phyloP scores from a whole-genome alignment of 2,329 filamentous ascomycete species.

The Hypomyces perniciosus region DNA sequence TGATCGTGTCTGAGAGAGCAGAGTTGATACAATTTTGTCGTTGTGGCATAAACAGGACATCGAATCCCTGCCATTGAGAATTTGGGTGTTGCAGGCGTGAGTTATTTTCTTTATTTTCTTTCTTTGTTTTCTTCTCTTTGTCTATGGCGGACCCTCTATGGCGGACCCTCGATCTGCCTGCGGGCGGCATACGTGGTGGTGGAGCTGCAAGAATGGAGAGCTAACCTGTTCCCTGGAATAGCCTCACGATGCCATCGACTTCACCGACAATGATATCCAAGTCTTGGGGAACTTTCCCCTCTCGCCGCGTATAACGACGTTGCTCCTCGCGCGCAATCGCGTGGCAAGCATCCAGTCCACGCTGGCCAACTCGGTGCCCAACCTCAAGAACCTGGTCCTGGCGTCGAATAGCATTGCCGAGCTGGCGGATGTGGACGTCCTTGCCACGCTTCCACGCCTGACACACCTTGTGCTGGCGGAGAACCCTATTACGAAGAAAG shows the following conservation, averaged over 20 bases:
- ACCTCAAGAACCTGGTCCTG: constrained; percentile 74
- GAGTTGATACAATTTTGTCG: constrained; percentile 70
- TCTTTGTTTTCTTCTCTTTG: not conserved
- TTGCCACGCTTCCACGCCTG: constrained; percentile 62
- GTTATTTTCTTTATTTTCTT: constrained; percentile 30
- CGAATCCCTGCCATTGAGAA: constrained; percentile 98
- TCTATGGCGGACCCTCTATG: not conserved
- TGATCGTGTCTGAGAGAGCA: constrained; percentile 44
- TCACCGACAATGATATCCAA: constrained; percentile 96
- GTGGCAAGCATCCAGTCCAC: constrained; percentile 73
- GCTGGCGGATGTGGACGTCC: constrained; percentile 79
- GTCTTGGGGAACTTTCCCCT: constrained; percentile 87
- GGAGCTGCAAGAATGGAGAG: not conserved
- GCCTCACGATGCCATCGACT: constrained; percentile 95
- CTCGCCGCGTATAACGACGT: constrained; percentile 77
- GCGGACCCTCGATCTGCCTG: not conserved
- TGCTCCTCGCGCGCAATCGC: constrained; percentile 86
- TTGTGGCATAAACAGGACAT: constrained; percentile 66
- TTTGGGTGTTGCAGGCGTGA: constrained; percentile 84
- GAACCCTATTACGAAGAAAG: constrained; percentile 87
- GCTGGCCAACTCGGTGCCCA: constrained; percentile 70
- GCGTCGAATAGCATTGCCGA: constrained; percentile 77
- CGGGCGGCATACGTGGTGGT: not conserved
- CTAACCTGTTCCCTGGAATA: constrained; percentile 28
- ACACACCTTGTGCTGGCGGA: constrained; percentile 77